These are phyloP conservation scores for Nannochloropsis oceanica DNA, from an alignment of 108 stramenopile species.

Conservation along the genomic window DNA sequence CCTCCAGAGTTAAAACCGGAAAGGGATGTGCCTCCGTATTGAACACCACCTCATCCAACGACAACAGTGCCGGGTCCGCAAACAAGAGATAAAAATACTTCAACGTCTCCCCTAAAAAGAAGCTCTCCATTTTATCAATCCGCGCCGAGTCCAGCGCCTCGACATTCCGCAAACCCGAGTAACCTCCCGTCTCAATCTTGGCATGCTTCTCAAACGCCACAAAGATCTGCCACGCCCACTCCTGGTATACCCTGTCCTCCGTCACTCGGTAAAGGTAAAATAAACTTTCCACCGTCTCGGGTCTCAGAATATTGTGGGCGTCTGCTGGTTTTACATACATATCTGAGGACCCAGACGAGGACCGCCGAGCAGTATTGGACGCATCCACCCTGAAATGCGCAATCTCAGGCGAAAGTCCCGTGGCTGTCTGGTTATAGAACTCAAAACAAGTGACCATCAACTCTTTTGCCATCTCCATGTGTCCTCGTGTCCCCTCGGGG, in stretches of 20 bases:
- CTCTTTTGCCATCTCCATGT: constrained; percentile 9
- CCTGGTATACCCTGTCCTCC: constrained; percentile 34
- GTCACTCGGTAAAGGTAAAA: constrained; percentile 37
- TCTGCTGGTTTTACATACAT: not conserved
- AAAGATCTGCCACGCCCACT: constrained; percentile 43
- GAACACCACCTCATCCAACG: constrained; percentile 55
- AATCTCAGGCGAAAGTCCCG: constrained; percentile 43
- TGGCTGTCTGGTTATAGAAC: constrained; percentile 32
- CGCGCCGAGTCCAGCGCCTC: not conserved
- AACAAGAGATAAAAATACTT: constrained; percentile 83
- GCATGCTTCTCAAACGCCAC: constrained; percentile 37
- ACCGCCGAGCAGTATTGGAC: not conserved
- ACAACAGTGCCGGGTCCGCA: constrained; percentile 41
- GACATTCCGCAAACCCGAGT: constrained; percentile 31
- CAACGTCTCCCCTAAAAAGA: constrained; percentile 86
- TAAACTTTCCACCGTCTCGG: constrained; percentile 41
- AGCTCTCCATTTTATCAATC: constrained; percentile 72
- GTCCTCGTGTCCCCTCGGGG: not conserved
- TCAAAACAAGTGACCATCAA: constrained; percentile 14
- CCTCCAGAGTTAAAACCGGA: constrained; percentile 1
- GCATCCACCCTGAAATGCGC: constrained; percentile 20
- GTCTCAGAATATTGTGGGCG: constrained; percentile 42
- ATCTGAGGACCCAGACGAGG: not conserved
- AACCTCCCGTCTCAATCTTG: constrained; percentile 27
- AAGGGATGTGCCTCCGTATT: constrained; percentile 94